Evolutionary conservation across 192 early-diverging fungal genomes (phyloP).

Genomic region (Paraglomus brasilianum): DNA sequence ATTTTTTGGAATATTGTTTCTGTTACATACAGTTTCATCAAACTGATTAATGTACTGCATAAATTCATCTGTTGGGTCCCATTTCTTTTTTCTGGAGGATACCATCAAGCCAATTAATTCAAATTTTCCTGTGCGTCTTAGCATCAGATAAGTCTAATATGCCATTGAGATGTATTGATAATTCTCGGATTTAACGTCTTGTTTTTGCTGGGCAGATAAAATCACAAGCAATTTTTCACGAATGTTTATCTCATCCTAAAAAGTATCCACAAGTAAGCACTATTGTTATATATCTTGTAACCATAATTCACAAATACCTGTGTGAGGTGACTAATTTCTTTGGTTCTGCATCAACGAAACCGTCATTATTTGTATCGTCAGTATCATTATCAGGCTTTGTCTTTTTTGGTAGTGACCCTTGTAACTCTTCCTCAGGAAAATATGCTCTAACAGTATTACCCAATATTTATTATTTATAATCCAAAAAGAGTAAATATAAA

Average conservation of each 20-base stretch:
- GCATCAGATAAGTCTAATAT: constrained; percentile 24
- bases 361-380: no score
- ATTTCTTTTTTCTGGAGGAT: background rate
- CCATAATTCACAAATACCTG: no score
- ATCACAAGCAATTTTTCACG: constrained; percentile 20
- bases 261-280: constrained; percentile 15
- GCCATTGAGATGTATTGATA: constrained; percentile 19
- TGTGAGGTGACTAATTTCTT: no score
- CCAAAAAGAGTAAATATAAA: background rate
- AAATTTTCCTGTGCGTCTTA: constrained; percentile 10
- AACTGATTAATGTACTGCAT: constrained; percentile 27
- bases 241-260: constrained; percentile 10
- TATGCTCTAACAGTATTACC: no score
- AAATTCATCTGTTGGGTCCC: constrained; percentile 21
- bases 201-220: constrained; percentile 8
- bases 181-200: constrained; percentile 24
- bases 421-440: no score
- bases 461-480: constrained; percentile 22
- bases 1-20: constrained; percentile 6
- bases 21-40: constrained; percentile 2
- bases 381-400: no score
- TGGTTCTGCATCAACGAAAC: no score
- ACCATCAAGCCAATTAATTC: constrained; percentile 19
- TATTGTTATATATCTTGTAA: no score
- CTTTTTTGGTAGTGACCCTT: no score